Percentiles rank a stretch among this genome's conserved stretches.
phyloP scores from a whole-genome alignment of 257 asterid genomes.

The Solanum boliviense region DNA sequence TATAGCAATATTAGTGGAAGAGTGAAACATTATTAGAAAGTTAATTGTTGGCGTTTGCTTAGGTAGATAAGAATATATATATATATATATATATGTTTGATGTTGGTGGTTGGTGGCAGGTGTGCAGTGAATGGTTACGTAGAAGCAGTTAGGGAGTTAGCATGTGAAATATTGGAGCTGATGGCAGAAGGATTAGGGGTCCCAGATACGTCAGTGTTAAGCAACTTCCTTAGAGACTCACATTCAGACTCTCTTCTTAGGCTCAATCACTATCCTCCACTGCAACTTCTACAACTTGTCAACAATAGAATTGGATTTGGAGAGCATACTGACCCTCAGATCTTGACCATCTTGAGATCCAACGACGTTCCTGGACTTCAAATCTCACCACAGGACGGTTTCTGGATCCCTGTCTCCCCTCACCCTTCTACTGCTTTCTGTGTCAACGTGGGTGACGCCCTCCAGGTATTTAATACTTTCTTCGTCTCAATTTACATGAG shows the following conservation, averaged over 20 bases:
- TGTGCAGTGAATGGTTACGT: slow-evolving; percentile 43
- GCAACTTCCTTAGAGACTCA: slow-evolving; percentile 31
- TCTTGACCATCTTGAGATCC: slow-evolving; percentile 57
- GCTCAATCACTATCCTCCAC: slow-evolving; percentile 62
- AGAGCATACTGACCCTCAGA: slow-evolving; percentile 92
- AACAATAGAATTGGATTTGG: slow-evolving; percentile 46
- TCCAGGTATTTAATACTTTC: slow-evolving; percentile 35
- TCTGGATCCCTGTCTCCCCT: slow-evolving; percentile 54
- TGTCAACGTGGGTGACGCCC: slow-evolving; percentile 69
- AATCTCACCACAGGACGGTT: slow-evolving; percentile 39
- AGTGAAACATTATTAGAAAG: neutral
- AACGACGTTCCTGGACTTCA: slow-evolving; percentile 53
- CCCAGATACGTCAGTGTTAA: slow-evolving; percentile 23
- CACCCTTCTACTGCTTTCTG: slow-evolving; percentile 29
- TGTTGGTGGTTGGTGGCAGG: slow-evolving; percentile 12
- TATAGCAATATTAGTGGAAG: neutral
- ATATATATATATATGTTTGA: neutral
- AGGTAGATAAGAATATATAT: neutral
- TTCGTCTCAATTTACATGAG: too few species aligned
- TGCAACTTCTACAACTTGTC: neutral
- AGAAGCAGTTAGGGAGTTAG: slow-evolving; percentile 43
- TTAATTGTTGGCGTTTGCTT: neutral
- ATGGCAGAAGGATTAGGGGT: slow-evolving; percentile 40
- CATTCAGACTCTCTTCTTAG: slow-evolving; percentile 48
- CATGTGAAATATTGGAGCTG: slow-evolving; percentile 56